phyloP scores from a whole-genome alignment of 1,284 basidiomycete genomes.

The Meripilus lineatus region DNA sequence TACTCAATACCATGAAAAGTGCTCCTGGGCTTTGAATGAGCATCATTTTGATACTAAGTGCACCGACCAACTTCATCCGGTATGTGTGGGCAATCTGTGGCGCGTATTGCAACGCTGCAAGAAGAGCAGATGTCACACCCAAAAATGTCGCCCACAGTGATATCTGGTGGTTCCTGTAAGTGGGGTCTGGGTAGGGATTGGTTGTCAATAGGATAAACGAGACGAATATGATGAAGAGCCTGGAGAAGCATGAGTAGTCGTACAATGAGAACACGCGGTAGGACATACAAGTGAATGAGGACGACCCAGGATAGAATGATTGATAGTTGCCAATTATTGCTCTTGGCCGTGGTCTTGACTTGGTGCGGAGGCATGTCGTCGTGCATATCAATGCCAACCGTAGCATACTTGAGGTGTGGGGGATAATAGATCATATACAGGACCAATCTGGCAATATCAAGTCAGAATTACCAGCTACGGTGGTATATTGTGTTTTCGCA shows the following conservation, averaged over 20 bases:
- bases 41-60: slow-evolving; percentile 94
- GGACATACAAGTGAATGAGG: slow-evolving; percentile 68
- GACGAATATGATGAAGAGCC: slow-evolving; percentile 46
- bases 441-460: slow-evolving; percentile 57
- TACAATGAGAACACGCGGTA: slow-evolving; percentile 6
- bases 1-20: slow-evolving; percentile 82
- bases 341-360: slow-evolving; percentile 46
- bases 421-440: slow-evolving; percentile 95
- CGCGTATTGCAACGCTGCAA: slow-evolving; percentile 82
- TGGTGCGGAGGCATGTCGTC: slow-evolving; percentile 37
- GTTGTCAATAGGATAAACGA: slow-evolving; percentile 50
- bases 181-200: slow-evolving; percentile 32
- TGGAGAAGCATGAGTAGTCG: slow-evolving; percentile 24
- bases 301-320: slow-evolving; percentile 72
- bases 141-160: slow-evolving; percentile 81
- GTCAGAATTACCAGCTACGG: slow-evolving; percentile 2
- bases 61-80: slow-evolving; percentile 77
- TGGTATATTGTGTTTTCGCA: slow-evolving; percentile 35
- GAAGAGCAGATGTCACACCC: slow-evolving; percentile 74
- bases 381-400: slow-evolving; percentile 40
- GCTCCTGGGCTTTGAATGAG: slow-evolving; percentile 91
- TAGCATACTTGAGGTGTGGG: slow-evolving; percentile 67
- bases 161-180: slow-evolving; percentile 35
- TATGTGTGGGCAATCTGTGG: slow-evolving; percentile 88
- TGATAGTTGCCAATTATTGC: slow-evolving; percentile 73